Conservation (phyloP, 164 flowering plant genomes). For the Tetrastigma voinierianum region DNA sequence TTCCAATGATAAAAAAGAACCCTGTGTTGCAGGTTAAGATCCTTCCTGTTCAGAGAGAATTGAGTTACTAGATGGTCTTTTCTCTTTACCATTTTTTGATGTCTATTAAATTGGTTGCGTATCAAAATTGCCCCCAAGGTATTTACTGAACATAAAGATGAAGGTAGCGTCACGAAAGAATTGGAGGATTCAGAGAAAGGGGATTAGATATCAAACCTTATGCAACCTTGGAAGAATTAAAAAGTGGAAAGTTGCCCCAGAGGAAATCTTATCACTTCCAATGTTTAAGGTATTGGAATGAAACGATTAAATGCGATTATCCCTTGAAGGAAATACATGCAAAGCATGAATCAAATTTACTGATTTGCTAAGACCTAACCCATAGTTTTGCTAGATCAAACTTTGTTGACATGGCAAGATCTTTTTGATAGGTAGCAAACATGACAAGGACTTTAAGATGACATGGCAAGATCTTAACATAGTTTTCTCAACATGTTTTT, state of each 20-base stretch:
- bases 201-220: constrained; percentile 31
- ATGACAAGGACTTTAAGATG: too few species aligned
- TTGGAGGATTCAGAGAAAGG: constrained; percentile 32
- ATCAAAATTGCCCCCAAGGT: constrained; percentile 73
- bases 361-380: too few species aligned
- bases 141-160: constrained; percentile 34
- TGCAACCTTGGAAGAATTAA: constrained; percentile 70
- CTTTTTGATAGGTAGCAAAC: too few species aligned
- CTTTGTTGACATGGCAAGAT: too few species aligned
- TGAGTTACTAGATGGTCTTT: constrained; percentile 1
- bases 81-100: neutral
- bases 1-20: constrained; percentile 79
- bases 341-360: too few species aligned
- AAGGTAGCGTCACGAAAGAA: constrained; percentile 21
- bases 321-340: too few species aligned
- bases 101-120: constrained; percentile 33
- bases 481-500: neutral
- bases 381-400: too few species aligned
- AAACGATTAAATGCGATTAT: too few species aligned
- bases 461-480: too few species aligned
- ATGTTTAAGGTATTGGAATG: constrained; percentile 78
- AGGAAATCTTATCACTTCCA: constrained; percentile 91
- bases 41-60: neutral
- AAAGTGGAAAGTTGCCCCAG: constrained; percentile 85
- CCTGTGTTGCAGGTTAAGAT: constrained; percentile 67